phyloP scores from a whole-genome alignment of 2,329 filamentous ascomycete species.

The Phialophora expanda region DNA sequence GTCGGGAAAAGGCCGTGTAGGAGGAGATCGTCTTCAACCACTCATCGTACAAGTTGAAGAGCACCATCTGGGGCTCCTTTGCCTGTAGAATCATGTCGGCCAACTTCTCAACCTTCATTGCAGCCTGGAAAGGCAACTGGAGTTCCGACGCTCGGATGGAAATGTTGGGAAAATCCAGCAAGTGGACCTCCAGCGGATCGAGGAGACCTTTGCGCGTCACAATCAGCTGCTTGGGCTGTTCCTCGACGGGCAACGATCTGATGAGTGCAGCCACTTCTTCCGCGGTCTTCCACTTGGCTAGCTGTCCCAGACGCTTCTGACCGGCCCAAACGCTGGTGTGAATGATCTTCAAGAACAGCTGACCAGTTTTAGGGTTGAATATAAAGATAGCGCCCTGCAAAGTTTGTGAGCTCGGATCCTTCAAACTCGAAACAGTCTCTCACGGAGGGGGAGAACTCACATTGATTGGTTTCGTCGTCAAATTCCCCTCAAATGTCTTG shows the following conservation, averaged over 20 bases:
- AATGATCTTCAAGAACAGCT: constrained; percentile 98
- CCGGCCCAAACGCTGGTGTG: constrained; percentile 99
- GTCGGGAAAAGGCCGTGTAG: constrained; percentile 95
- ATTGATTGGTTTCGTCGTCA: constrained; percentile 99
- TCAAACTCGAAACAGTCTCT: neutral
- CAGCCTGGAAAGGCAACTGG: constrained; percentile 97
- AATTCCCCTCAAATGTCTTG: constrained; percentile 98
- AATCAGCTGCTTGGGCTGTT: constrained; percentile 98
- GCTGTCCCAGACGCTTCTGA: constrained; percentile 96
- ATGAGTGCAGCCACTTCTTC: constrained; percentile 99
- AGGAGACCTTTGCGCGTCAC: constrained; percentile 96
- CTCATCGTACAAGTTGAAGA: constrained; percentile 98
- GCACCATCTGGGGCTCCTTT: constrained; percentile 99
- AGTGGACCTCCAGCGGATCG: constrained; percentile 93
- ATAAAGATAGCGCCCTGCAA: constrained; percentile 88
- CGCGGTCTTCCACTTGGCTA: constrained; percentile 99
- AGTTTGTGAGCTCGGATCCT: neutral
- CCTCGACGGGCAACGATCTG: constrained; percentile 91
- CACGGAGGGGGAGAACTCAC: neutral
- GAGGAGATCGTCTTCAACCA: constrained; percentile 99
- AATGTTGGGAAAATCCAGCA: constrained; percentile 98
- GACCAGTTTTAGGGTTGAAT: constrained; percentile 98
- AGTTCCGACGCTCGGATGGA: constrained; percentile 96
- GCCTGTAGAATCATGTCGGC: constrained; percentile 98
- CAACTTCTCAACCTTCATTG: constrained; percentile 99